Base-by-base conservation (phyloP, 2,329 filamentous ascomycete genomes). In the Phialocephala sp. region DNA sequence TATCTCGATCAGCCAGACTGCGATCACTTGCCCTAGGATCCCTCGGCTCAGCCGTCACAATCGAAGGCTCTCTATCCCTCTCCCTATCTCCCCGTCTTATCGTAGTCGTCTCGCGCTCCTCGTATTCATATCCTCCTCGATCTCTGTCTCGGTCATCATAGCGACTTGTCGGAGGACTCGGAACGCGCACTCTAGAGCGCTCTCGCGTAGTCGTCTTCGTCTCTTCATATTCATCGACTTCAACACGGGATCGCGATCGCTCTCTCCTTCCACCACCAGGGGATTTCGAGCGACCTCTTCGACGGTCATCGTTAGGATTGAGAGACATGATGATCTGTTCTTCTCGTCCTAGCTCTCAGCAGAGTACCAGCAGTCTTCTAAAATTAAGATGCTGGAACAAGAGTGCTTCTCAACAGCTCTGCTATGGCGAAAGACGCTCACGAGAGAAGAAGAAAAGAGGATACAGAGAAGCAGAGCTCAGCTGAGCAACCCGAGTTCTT, bases 251-350 rank as follows among this genome's bases (percentile, higher is more conserved):
- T 39, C 69, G 62, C 2, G 72, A 74, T 41, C 68, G 62, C 35
- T 73, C 72, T 12, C 74, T 61, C 32, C 71, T 71, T 35, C 70
- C 62, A 8, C 71, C 67, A 4, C 74, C 75, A 32, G 75, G 75
- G 11, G 71, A 74, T 57, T 71, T 73, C 47, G 72, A 74, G 18
- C 75, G 69, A 14, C 69, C 72, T 47, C 72, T 63, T 12, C 69
- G 60, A n/a, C 69, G 71, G 43, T 67, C 71, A 60, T 74, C 72
- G 64, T 72, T 69, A 18, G 74, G 74, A 64, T 75, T 71, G 57
- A 76, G 74, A 55, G 74, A 75, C 73, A 75, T 75, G 15, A 27
- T 52, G 39, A 9, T 11, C 20, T 22, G 14, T 8, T n/a, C 22
- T 27, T 18, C 24, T 54, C 20, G 8, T 54, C 9, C 47, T 32